Conservation (phyloP, 2,329 filamentous ascomycete species). For the Parascedosporium putredinis region DNA sequence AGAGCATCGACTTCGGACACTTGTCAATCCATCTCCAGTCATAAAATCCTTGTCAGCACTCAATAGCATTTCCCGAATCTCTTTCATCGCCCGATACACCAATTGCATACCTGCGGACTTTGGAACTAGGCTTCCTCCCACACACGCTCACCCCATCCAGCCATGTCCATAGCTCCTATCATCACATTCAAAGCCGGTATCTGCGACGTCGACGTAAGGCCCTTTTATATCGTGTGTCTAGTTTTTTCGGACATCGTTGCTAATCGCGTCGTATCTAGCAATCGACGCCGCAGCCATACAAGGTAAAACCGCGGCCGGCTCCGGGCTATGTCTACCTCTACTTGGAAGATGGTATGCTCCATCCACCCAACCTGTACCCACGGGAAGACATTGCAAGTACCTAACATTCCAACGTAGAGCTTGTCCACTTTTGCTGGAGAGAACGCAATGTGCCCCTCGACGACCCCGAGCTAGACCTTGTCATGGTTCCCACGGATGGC, state of each 20-base stretch:
- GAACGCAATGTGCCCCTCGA: constrained; percentile 61
- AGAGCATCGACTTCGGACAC: too few species aligned
- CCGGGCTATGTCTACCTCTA: constrained; percentile 90
- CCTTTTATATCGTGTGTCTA: background rate
- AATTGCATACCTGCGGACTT: background rate
- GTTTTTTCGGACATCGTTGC: constrained; percentile 3
- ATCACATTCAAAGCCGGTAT: constrained; percentile 95
- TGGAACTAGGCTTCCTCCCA: background rate
- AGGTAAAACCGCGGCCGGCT: constrained; percentile 61
- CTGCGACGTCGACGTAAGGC: constrained; percentile 70
- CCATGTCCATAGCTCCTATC: constrained; percentile 74
- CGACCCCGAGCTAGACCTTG: constrained; percentile 72
- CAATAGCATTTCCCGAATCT: too few species aligned
- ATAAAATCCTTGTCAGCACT: too few species aligned
- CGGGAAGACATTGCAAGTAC: background rate
- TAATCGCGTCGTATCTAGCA: background rate
- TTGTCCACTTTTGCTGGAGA: constrained; percentile 96
- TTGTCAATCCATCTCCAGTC: too few species aligned
- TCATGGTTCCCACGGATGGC: constrained; percentile 88
- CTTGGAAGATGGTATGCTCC: constrained; percentile 64
- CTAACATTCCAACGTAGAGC: constrained; percentile 41
- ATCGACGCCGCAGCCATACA: constrained; percentile 43
- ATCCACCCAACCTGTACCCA: background rate
- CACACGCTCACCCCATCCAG: constrained; percentile 4
- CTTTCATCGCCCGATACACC: background rate